Evolutionary conservation across 345 rosid species (phyloP).

Genomic region (Iberis pinnata): DNA sequence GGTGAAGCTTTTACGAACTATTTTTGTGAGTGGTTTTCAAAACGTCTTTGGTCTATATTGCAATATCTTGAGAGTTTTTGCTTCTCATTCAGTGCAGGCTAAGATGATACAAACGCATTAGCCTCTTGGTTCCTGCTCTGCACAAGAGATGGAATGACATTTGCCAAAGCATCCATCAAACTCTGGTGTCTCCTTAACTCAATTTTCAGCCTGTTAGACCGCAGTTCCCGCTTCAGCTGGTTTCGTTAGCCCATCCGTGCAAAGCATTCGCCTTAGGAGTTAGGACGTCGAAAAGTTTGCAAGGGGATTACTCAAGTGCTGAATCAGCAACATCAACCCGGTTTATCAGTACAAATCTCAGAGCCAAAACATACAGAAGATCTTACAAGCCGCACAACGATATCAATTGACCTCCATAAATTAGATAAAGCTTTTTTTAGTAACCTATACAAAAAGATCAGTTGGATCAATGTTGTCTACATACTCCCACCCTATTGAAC

Average conservation of each 20-base stretch:
- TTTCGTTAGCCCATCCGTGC: conserved; percentile 10
- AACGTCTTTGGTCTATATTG: not conserved
- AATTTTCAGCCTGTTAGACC: conserved; percentile 29
- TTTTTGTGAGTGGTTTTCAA: too few relatives aligned
- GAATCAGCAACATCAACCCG: conserved; percentile 16
- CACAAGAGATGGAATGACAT: conserved; percentile 55
- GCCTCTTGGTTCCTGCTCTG: conserved; percentile 32
- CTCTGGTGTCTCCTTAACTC: conserved; percentile 32
- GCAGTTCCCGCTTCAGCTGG: conserved; percentile 31
- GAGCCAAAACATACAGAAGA: conserved; percentile 28
- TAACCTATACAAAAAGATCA: too few relatives aligned
- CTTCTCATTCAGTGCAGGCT: conserved; percentile 53
- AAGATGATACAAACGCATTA: conserved; percentile 38
- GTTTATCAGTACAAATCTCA: conserved; percentile 20
- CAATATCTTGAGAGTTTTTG: conserved; percentile 35
- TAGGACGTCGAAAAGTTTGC: conserved; percentile 10
- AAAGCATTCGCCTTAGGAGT: too few relatives aligned
- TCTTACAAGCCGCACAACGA: conserved; percentile 19
- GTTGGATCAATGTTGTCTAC: too few relatives aligned
- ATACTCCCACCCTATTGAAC: too few relatives aligned
- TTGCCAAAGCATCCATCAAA: conserved; percentile 47
- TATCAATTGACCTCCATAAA: too few relatives aligned
- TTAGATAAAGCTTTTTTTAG: too few relatives aligned
- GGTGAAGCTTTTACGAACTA: conserved; percentile 34
- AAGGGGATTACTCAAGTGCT: not conserved